A percentile compares a stretch with the other conserved stretches of the same genome.
These are phyloP conservation scores for Cudoniella acicularis DNA, from an alignment of 495 filamentous ascomycete genomes.

Conservation along the genomic window DNA sequence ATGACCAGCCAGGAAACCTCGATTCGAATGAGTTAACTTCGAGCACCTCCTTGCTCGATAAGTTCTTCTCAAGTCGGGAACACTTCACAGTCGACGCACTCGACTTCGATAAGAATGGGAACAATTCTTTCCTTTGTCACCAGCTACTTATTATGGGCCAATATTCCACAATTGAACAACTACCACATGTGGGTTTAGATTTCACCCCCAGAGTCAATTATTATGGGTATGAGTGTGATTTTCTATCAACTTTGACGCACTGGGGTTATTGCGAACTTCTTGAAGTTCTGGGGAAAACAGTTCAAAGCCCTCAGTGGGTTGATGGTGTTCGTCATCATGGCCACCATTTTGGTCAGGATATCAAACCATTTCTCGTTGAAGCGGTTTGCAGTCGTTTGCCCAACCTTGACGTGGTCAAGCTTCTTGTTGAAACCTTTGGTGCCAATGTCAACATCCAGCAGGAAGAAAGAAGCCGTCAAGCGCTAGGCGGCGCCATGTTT, in stretches of 20 bases:
- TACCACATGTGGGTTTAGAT: not conserved
- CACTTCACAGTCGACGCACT: not conserved
- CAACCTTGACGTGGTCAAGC: slow-evolving; percentile 36
- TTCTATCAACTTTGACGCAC: not conserved
- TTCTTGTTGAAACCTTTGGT: slow-evolving; percentile 35
- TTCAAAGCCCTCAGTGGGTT: not conserved
- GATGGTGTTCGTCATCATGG: not conserved
- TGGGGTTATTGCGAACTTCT: not conserved
- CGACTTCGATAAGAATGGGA: not conserved
- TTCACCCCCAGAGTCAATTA: not conserved
- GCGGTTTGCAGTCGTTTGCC: slow-evolving; percentile 32
- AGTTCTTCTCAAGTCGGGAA: not conserved
- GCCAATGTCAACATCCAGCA: slow-evolving; percentile 29
- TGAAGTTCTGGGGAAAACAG: not conserved
- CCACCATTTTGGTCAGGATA: slow-evolving; percentile 5
- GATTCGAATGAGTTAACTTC: not conserved
- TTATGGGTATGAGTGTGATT: not conserved
- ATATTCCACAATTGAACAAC: not conserved
- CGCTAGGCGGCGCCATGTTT: slow-evolving; percentile 1
- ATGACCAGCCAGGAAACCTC: not conserved
- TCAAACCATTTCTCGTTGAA: slow-evolving; percentile 29
- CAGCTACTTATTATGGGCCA: not conserved
- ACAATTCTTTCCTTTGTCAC: not conserved
- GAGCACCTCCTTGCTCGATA: not conserved
- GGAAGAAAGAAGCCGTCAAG: not conserved